Base-by-base conservation (phyloP, 805 yeast species). In the Pachysolen tannophilus region DNA sequence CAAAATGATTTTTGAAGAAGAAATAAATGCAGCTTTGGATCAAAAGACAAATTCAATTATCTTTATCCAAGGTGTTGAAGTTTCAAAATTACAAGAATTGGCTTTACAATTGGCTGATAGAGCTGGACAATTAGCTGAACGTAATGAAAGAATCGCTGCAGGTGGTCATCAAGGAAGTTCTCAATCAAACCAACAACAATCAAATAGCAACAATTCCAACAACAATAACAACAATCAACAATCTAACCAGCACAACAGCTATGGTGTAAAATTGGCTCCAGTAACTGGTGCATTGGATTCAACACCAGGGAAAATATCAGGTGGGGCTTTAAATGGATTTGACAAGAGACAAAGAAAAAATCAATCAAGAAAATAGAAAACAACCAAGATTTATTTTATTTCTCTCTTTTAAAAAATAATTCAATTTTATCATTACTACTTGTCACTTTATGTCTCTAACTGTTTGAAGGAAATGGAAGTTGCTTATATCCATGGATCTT, bases 81-180 rank as follows among this genome's bases (percentile, higher is more conserved):
- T 86, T 47, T 70, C 92, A 41, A 81, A 77, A 54, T 71, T 90
- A 59, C 96, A 90, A 68, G 86, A 82, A 56, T 71, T 90, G 52
- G 94, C 96, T 15, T 66, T 86, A 43, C 75, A 80, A 30, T 69
- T 92, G 63, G 82, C 85, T 43, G 95, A 86, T 42, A 82, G 81
- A 68, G 80, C 83, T 34, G 72, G 71, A 38, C 76, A 79, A 50
- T 69, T 86, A 46, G 73, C 82, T 37, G 95, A 86, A 58, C 77
- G 84, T 65, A 85, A 84, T 56, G 95, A 85, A 60, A 78, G 85
- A 57, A 70, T 85, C 35, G 82, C 84, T 35, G 72, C 82, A 31
- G 83, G 85, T 47, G 92, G 88, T 30, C 78, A 73, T 57, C 78
- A 65, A 47, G 61, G 50, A 42, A 63, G 49, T 18, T 19, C 32